Conservation (phyloP, 2,329 filamentous ascomycete species). For the Neospermospora avenae region DNA sequence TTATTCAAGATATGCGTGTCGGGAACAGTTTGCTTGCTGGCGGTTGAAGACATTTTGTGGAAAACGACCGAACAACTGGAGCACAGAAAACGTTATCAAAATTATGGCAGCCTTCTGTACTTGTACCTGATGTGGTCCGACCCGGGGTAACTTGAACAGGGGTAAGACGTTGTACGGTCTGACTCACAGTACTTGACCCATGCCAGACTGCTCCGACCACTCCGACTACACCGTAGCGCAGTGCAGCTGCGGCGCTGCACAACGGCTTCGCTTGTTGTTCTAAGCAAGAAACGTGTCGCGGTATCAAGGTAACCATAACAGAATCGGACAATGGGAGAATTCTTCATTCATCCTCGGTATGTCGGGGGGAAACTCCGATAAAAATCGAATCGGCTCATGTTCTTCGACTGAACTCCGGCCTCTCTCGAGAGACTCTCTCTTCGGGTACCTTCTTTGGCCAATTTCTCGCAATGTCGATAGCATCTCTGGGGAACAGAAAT, state of each 20-base stretch:
- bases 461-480: constrained; percentile 84
- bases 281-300: not conserved
- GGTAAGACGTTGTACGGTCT: not conserved
- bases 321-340: not conserved
- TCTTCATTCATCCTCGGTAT: not conserved
- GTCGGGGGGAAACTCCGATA: not conserved
- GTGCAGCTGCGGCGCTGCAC: not conserved
- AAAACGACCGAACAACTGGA: not conserved
- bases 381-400: not conserved
- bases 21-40: not conserved
- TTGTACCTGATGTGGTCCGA: not conserved
- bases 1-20: not conserved
- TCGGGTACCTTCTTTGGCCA: constrained; percentile 75
- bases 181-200: not conserved
- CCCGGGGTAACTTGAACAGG: not conserved
- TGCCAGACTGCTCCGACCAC: not conserved
- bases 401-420: not conserved
- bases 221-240: not conserved
- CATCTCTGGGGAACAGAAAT: constrained; percentile 76
- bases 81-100: no score
- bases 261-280: not conserved
- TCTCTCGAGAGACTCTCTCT: constrained; percentile 1
- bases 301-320: not conserved
- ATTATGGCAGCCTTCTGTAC: not conserved
- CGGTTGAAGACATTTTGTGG: not conserved